Evolutionary conservation across 2,329 filamentous ascomycete genomes (phyloP), one percentile per base, ranked within the genome.

Genomic region (Exophiala dermatitidis): DNA sequence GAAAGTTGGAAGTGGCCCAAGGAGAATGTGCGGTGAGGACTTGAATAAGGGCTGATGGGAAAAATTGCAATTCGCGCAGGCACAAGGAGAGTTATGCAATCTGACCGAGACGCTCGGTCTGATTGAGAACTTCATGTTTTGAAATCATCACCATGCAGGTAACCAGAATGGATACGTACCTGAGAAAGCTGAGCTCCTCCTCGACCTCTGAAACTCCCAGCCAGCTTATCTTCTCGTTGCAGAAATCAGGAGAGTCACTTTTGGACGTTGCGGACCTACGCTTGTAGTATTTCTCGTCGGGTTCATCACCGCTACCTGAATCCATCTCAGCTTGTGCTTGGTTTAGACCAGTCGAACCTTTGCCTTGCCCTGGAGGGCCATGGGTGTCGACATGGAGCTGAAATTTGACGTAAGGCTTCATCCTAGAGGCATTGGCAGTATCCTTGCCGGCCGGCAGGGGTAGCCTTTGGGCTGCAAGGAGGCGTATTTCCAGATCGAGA

Each of bases 341-440:
- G 32, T 64, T 77, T 46, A 74, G 73, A 56, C 78, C 77, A 60
- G 81, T 80, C 53, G 75, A 72, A 76, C 73, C 38, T 30, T 55
- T 70, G 58, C 79, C 75, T 49, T 76, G 53, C 32, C 57, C 56
- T 4, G 58, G 56, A 29, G 58, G 52, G 10, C 56, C 74, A n/a
- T 72, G 72, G 52, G 75, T 86, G 65, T 93, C 89, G 10, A 90
- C 81, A 67, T 94, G 88, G 51, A 96, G 71, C 66, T 93, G 86
- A 58, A 84, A 85, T 66, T 85, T 89, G 63, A 95, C 79, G 54
- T 86, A 81, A 1, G 88, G 88, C 37, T 82, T 81, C 57, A 93
- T 86, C 26, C 74, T 57, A 76, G 78, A 26, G 3, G 42, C 53
- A 26, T 61, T 42, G 2, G 51, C 55, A 8, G 6, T 9, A 33